A percentile compares a stretch with the other conserved stretches of the same genome.
These are phyloP conservation scores for Lithospermum erythrorhizon DNA, from an alignment of 257 asterid genomes.

Conservation along the genomic window DNA sequence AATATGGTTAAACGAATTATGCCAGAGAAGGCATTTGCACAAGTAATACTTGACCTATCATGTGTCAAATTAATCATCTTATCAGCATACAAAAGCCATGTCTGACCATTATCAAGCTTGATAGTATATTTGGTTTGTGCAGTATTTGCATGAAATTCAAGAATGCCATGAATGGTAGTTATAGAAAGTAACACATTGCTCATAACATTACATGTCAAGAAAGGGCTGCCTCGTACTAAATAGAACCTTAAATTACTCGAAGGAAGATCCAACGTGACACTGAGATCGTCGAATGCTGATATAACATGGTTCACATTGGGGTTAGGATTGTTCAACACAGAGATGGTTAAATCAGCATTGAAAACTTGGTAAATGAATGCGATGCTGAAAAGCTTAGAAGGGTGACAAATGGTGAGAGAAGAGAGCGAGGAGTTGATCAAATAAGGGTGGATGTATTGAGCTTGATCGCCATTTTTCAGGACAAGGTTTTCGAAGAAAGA, in stretches of 20 bases:
- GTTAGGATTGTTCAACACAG: conserved; percentile 29
- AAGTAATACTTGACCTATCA: conserved; percentile 36
- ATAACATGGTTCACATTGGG: conserved; percentile 30
- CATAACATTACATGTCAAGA: conserved; percentile 43
- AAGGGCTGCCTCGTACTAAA: conserved; percentile 74
- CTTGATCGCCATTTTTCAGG: conserved; percentile 64
- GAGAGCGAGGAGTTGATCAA: conserved; percentile 47
- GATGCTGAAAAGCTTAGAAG: conserved; percentile 36
- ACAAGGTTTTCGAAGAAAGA: conserved; percentile 66
- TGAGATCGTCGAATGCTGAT: conserved; percentile 50
- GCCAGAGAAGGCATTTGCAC: conserved; percentile 36
- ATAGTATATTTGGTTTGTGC: conserved; percentile 44
- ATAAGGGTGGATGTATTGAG: conserved; percentile 71
- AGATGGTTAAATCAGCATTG: conserved; percentile 43
- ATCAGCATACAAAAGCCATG: conserved; percentile 62
- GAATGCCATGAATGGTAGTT: conserved; percentile 59
- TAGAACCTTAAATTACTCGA: conserved; percentile 47
- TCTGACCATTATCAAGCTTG: conserved; percentile 59
- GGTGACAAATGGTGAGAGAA: conserved; percentile 41
- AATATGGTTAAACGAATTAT: conserved; percentile 46
- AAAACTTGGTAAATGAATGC: conserved; percentile 48
- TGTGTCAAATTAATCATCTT: conserved; percentile 37
- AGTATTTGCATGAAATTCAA: conserved; percentile 36
- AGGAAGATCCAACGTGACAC: conserved; percentile 57
- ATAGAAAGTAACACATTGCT: conserved; percentile 28